phyloP scores from a whole-genome alignment of 768 basidiomycete genomes.

The Boletus huronensis region DNA sequence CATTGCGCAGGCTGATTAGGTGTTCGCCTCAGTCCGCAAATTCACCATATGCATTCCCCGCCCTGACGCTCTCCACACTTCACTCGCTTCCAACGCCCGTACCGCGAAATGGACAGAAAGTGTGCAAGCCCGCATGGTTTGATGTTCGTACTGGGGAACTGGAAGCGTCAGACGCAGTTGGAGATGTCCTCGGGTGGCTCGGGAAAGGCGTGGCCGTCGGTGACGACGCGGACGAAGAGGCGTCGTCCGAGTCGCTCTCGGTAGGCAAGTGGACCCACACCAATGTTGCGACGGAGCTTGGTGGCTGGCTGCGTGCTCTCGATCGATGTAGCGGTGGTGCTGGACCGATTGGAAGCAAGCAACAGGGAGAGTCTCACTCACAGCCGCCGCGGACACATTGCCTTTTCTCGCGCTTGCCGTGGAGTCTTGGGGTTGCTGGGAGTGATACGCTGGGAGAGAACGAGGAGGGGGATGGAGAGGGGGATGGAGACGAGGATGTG shows the following conservation, averaged over 20 bases:
- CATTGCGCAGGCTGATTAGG: neutral
- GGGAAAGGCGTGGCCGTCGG: conserved; percentile 26
- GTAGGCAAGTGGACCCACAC: conserved; percentile 48
- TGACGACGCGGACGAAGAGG: conserved; percentile 4
- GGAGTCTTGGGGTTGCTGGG: conserved; percentile 31
- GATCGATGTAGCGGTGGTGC: conserved; percentile 22
- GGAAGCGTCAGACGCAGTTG: conserved; percentile 57
- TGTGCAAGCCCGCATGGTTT: conserved; percentile 87
- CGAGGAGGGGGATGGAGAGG: conserved; percentile 26
- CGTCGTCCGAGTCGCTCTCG: neutral
- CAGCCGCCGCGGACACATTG: conserved; percentile 36
- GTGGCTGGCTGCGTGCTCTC: conserved; percentile 53
- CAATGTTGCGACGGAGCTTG: conserved; percentile 55
- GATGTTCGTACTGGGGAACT: conserved; percentile 53
- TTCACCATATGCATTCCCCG: conserved; percentile 79
- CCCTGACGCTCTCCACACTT: conserved; percentile 77
- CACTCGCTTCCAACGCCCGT: conserved; percentile 88
- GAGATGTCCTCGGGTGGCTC: conserved; percentile 57
- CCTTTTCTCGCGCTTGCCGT: conserved; percentile 52
- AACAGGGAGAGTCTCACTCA: neutral
- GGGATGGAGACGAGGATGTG: conserved; percentile 28
- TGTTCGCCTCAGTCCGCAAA: conserved; percentile 46
- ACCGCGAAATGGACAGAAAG: conserved; percentile 69
- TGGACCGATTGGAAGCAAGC: neutral
- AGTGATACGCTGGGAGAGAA: conserved; percentile 27